These are phyloP conservation scores for Penicillium sp. DNA, from an alignment of 2,329 filamentous ascomycete species.

Conservation along the genomic window DNA sequence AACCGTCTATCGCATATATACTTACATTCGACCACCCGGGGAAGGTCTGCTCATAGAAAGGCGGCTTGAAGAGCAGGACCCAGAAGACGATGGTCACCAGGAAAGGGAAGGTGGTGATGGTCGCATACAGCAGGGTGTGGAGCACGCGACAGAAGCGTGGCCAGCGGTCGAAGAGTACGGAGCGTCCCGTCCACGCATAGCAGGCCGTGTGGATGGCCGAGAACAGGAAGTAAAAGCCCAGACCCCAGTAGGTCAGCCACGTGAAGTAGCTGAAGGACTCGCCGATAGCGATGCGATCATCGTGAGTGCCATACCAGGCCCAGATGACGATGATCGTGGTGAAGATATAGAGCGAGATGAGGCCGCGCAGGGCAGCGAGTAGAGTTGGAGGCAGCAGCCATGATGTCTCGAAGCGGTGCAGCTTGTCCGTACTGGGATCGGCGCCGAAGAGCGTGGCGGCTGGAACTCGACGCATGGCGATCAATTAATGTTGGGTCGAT, in stretches of 20 bases:
- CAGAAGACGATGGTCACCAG: conserved; percentile 72
- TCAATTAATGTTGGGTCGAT: background rate
- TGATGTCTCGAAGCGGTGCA: conserved; percentile 72
- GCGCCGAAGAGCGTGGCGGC: conserved; percentile 31
- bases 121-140: conserved; percentile 64
- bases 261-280: conserved; percentile 79
- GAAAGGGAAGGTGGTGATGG: conserved; percentile 62
- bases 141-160: conserved; percentile 63
- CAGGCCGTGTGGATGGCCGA: conserved; percentile 66
- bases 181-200: conserved; percentile 57
- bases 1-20: background rate
- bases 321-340: conserved; percentile 67
- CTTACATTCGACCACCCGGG: conserved; percentile 54
- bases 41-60: conserved; percentile 55
- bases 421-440: conserved; percentile 41
- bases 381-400: conserved; percentile 70
- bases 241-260: conserved; percentile 75
- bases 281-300: conserved; percentile 48
- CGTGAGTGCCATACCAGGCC: conserved; percentile 61
- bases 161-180: conserved; percentile 58
- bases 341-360: conserved; percentile 61
- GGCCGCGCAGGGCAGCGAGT: conserved; percentile 57
- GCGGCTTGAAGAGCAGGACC: conserved; percentile 56
- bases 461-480: conserved; percentile 20
- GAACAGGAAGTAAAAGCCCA: conserved; percentile 74